phyloP scores from a whole-genome alignment of 345 rosid genomes.

The Ceriops zippeliana region DNA sequence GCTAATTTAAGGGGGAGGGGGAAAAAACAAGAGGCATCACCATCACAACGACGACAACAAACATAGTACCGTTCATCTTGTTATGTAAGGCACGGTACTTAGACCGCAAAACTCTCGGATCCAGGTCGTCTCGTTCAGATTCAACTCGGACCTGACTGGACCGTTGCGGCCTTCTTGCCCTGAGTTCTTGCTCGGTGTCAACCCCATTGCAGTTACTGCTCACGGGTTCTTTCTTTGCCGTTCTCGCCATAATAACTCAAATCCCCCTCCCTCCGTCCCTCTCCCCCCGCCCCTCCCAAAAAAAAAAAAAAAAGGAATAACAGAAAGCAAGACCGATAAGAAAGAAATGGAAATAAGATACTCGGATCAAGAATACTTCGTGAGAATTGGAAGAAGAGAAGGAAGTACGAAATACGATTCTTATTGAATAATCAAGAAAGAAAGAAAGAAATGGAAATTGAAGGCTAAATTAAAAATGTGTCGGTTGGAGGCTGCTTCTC shows the following conservation, averaged over 20 bases:
- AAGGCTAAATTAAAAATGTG: too few relatives aligned
- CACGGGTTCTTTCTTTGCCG: slow-evolving; percentile 6
- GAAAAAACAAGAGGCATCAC: not conserved
- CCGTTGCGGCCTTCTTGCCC: slow-evolving; percentile 23
- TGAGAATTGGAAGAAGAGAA: too few relatives aligned
- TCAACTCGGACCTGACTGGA: slow-evolving; percentile 7
- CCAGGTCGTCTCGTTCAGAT: slow-evolving; percentile 17
- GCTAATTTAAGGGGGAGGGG: not conserved
- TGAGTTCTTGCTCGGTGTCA: slow-evolving; percentile 2
- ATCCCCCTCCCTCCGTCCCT: too few relatives aligned
- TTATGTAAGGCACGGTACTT: slow-evolving; percentile 52
- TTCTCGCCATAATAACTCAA: slow-evolving; percentile 15
- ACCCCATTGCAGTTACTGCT: slow-evolving; percentile 1
- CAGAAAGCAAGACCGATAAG: not conserved
- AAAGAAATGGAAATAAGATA: too few relatives aligned
- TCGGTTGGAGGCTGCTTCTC: too few relatives aligned
- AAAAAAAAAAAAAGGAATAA: not conserved
- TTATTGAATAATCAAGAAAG: too few relatives aligned
- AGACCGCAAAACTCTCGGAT: slow-evolving; percentile 71
- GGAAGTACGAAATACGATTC: too few relatives aligned
- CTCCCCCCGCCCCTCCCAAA: too few relatives aligned
- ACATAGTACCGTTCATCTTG: slow-evolving; percentile 50
- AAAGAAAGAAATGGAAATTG: too few relatives aligned
- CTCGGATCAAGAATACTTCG: too few relatives aligned
- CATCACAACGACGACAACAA: not conserved